Base-by-base conservation (phyloP, 345 rosid genomes). In the Alliaria petiolata region DNA sequence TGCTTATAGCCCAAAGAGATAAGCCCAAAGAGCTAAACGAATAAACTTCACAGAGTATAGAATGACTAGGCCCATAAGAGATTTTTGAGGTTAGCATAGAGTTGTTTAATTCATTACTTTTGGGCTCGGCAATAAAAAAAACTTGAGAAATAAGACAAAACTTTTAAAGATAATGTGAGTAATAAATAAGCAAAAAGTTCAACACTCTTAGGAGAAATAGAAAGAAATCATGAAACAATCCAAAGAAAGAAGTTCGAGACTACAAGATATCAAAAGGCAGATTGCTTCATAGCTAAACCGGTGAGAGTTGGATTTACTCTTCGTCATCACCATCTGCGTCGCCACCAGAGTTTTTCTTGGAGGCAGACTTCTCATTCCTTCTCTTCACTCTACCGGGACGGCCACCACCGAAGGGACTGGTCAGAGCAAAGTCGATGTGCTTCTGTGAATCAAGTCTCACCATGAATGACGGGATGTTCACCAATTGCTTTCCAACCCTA, bases 401-500 rank as follows among this genome's bases (percentile, higher is more conserved):
- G 4, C 89, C 91, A 72, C 89, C 87, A 7, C 87, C 89, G 3
- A 86, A 80, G 33, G 92, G 92, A 58, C 89, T 87, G 20, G 85
- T 87, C 14, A 87, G 61, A 7, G 89, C 83, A 84, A 87, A 87
- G 69, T 87, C 92, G 2, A 87, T 83, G 81, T 87, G 92, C 65
- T 85, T 87, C 69, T 85, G 89, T 0, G 92, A 85, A 36, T 87
- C 92, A 28, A 87, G 76, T 72, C 89, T 85, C 66, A 85, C 92
- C 92, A 87, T 79, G 80, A 87, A 85, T 0, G 89, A 87, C 7
- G 89, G 89, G 38, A 87, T 82, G 79, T 87, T 87, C 44, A 87
- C 92, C 69, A 87, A 81, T 63, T 85, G 89, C 80, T 86, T 85
- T 30, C 89, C 92, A 76, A 87, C 92, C 92, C 89, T 87, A 66